Base-by-base conservation (phyloP, 208 protist genomes). In the Wallacemonas collosoma region DNA sequence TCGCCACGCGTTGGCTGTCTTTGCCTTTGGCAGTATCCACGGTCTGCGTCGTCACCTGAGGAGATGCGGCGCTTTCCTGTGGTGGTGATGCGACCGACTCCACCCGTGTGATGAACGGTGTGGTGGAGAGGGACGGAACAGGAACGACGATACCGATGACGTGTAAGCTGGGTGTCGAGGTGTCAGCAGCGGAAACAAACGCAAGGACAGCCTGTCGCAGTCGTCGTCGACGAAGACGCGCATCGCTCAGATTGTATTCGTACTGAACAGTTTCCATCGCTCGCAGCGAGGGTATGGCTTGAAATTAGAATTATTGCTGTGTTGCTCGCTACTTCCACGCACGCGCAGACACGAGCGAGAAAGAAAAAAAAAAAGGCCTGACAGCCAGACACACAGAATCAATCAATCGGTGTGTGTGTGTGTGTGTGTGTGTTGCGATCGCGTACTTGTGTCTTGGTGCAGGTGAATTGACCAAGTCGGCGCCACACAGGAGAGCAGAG, bases 81-180 rank as follows among this genome's bases (percentile, higher is more conserved):
- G 45, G 45, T 50, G 45, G 45, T 12, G 45, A 12, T 12, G 45
- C 6, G 12, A 12, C 6, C 45, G 45, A 50, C 12, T 6, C 12
- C 45, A 50, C 6, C 8, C 8, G 45, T 6, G 45, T 50, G 8
- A 17, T 35, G 43, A 65, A 65, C 5, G 60, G 60, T 8, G 60
- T 65, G 2, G 57, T 70, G 14, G 76, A 79, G 1, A 78, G 75
- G 0, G 57, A 69, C 1, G 81, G 81, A 11, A 86, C 62, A 56
- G 50, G 55, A 8, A 86, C 81, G 15, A 82, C 71, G 44, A 86
- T 72, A 2, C 43, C 76, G 43, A 86, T 61, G 14, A 72, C 26
- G 1, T 74, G 76, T n/a, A 86, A 41, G 2, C 73, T 71, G 14
- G 66, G 38, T 6, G 63, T 50, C 6, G 77, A 77, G 17, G 54